A percentile compares a stretch with the other conserved stretches of the same genome.
Conservation (phyloP, 768 basidiomycete species). For the Macrolepiota fuliginosa region DNA sequence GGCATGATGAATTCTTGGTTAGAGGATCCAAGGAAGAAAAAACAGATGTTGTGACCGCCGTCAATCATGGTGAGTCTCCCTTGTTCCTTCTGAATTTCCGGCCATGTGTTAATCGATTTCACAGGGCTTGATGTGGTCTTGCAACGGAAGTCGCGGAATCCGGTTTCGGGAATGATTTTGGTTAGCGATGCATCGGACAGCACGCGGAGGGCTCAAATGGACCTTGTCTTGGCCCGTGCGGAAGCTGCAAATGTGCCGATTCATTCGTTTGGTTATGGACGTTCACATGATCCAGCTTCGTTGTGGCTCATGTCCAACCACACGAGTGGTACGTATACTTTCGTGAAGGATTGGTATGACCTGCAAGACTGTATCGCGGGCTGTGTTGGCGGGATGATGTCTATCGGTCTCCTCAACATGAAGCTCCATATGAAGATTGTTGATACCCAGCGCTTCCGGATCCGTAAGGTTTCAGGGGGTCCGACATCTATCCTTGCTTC, state of each 20-base stretch:
- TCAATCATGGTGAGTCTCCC: slow-evolving; percentile 74
- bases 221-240: slow-evolving; percentile 92
- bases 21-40: slow-evolving; percentile 85
- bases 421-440: slow-evolving; percentile 94
- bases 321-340: slow-evolving; percentile 95
- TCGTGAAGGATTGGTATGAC: slow-evolving; percentile 98
- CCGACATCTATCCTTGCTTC: slow-evolving; percentile 81
- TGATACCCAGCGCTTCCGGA: slow-evolving; percentile 86
- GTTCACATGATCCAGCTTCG: slow-evolving; percentile 95
- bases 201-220: slow-evolving; percentile 95
- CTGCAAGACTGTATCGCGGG: slow-evolving; percentile 90
- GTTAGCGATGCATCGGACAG: slow-evolving; percentile 92
- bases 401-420: slow-evolving; percentile 89
- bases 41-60: slow-evolving; percentile 97
- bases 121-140: slow-evolving; percentile 89
- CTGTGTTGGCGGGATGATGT: slow-evolving; percentile 95
- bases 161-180: slow-evolving; percentile 87
- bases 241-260: slow-evolving; percentile 97
- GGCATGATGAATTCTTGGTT: slow-evolving; percentile 55
- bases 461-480: slow-evolving; percentile 92
- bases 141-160: slow-evolving; percentile 90
- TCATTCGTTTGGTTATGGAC: slow-evolving; percentile 95
- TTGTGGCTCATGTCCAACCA: slow-evolving; percentile 99
- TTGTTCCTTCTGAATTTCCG: background rate
- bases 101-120: slow-evolving; percentile 7